Percentiles rank a stretch among this genome's conserved stretches.
Evolutionary conservation across 176 grass and related monocot genomes (phyloP).

Genomic region (Tillandsia leiboldiana): DNA sequence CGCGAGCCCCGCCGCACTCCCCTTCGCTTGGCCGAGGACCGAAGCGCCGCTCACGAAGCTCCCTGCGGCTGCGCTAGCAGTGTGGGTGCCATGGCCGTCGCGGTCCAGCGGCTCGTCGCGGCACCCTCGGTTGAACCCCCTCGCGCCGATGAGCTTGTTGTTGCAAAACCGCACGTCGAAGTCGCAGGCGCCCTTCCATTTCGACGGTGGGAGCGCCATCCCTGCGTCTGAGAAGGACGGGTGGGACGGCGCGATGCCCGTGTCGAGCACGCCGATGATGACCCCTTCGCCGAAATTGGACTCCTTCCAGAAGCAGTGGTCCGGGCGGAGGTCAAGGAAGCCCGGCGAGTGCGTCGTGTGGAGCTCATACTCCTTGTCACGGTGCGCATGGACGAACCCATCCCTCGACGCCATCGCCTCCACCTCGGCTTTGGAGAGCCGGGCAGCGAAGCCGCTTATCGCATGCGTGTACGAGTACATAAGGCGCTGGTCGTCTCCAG

Average conservation of each 20-base stretch:
- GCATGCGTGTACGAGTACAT: constrained; percentile 46
- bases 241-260: constrained; percentile 41
- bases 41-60: constrained; percentile 14
- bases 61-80: constrained; percentile 52
- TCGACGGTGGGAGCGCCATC: constrained; percentile 32
- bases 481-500: background rate
- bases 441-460: constrained; percentile 42
- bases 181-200: constrained; percentile 59
- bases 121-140: constrained; percentile 18
- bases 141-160: constrained; percentile 59
- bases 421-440: constrained; percentile 20
- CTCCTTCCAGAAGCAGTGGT: constrained; percentile 20
- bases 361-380: constrained; percentile 7
- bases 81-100: constrained; percentile 49
- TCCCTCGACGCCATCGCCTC: background rate
- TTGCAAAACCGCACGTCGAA: constrained; percentile 49
- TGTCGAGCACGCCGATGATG: constrained; percentile 44
- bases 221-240: constrained; percentile 22
- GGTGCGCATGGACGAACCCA: constrained; percentile 36
- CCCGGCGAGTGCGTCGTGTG: constrained; percentile 33
- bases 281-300: constrained; percentile 50
- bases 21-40: background rate
- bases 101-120: constrained; percentile 9
- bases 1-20: constrained; percentile 41
- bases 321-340: constrained; percentile 19